Percentiles rank a stretch among this genome's conserved stretches.
phyloP scores from a whole-genome alignment of 345 rosid genomes.

The Cardiospermum halicacabum region DNA sequence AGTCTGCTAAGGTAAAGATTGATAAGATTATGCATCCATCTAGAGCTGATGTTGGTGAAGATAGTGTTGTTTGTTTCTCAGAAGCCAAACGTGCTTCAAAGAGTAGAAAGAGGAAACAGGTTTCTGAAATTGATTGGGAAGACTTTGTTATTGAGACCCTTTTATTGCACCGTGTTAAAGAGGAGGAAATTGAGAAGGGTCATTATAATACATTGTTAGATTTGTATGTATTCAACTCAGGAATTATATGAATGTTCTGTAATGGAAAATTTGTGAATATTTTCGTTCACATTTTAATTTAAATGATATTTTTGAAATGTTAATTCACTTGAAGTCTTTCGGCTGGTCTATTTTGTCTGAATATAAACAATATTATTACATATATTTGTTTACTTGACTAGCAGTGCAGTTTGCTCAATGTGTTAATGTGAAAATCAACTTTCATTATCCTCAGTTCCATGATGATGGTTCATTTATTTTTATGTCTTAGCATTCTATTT shows the following conservation, averaged over 20 bases:
- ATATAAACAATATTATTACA: not conserved
- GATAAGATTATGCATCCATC: constrained; percentile 41
- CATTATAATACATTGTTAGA: constrained; percentile 62
- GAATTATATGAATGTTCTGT: constrained; percentile 21
- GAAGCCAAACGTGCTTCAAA: constrained; percentile 20
- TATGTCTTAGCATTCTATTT: not conserved
- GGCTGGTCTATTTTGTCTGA: not conserved
- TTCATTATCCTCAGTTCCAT: not conserved
- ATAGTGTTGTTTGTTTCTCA: not conserved
- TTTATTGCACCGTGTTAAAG: constrained; percentile 61
- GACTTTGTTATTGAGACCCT: constrained; percentile 82
- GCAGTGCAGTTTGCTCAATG: not conserved
- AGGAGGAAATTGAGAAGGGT: constrained; percentile 77
- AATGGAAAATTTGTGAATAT: not conserved
- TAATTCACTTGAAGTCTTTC: not conserved
- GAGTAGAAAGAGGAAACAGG: constrained; percentile 41
- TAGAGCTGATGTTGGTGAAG: constrained; percentile 14
- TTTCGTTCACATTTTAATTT: not conserved
- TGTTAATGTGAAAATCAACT: not conserved
- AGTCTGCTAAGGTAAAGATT: constrained; percentile 60
- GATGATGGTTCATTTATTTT: not conserved
- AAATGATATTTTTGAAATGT: not conserved
- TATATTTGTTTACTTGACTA: not conserved
- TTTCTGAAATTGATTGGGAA: constrained; percentile 63
- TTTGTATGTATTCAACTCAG: constrained; percentile 64